Percentiles rank a stretch among this genome's conserved stretches.
phyloP scores from a whole-genome alignment of 441 rosid genomes.

The Pelargonium hybrid region DNA sequence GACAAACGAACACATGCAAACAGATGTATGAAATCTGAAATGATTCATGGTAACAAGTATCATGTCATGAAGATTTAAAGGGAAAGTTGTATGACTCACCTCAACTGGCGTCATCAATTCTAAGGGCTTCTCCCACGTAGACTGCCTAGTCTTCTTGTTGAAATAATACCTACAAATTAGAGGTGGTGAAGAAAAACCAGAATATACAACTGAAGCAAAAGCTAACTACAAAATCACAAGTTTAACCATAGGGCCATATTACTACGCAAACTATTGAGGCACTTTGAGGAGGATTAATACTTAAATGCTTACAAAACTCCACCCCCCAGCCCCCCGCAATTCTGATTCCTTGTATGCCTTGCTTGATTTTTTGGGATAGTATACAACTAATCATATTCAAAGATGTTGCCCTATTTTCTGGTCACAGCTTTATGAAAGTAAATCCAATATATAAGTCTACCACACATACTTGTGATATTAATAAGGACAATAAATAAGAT shows the following conservation, averaged over 20 bases:
- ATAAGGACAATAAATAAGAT: neutral
- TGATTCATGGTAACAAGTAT: conserved; percentile 2
- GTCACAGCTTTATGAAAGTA: no score
- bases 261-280: neutral
- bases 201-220: conserved; percentile 2
- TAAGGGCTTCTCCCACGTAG: conserved; percentile 24
- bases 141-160: conserved; percentile 25
- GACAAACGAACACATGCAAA: conserved; percentile 3
- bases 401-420: no score
- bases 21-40: conserved; percentile 5
- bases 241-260: neutral
- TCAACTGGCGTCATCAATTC: conserved; percentile 24
- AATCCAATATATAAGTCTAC: neutral
- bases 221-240: neutral
- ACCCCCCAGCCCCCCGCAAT: neutral
- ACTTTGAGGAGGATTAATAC: neutral
- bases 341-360: no score
- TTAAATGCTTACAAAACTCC: neutral
- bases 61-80: conserved; percentile 13
- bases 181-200: conserved; percentile 11
- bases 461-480: neutral
- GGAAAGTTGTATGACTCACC: conserved; percentile 18
- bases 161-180: conserved; percentile 23
- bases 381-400: no score
- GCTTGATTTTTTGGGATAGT: no score